phyloP scores from a whole-genome alignment of 2,329 filamentous ascomycete genomes.

The Fusarium piperis region DNA sequence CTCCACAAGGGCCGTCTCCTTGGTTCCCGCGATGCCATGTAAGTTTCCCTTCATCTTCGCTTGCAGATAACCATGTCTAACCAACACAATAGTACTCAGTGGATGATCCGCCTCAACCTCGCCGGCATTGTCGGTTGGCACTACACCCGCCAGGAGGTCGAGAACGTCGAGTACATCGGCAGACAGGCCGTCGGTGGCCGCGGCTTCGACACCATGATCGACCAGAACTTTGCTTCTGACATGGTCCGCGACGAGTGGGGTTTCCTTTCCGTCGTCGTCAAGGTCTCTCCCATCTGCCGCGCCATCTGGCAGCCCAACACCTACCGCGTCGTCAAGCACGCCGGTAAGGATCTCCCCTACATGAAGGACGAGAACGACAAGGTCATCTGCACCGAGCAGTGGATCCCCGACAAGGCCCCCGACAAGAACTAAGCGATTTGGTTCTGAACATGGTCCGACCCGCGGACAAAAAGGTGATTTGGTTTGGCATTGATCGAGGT shows the following conservation, averaged over 20 bases:
- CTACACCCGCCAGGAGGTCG: not conserved
- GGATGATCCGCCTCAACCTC: constrained; percentile 21
- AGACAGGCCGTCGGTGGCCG: not conserved
- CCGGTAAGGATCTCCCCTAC: not conserved
- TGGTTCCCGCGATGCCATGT: constrained; percentile 17
- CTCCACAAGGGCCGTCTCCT: not conserved
- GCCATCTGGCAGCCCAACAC: not conserved
- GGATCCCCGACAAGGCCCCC: not conserved
- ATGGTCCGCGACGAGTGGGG: not conserved
- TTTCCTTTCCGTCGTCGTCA: not conserved
- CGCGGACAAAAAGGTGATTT: not conserved
- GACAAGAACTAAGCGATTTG: not conserved
- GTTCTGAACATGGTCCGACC: not conserved
- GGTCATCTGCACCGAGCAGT: not conserved
- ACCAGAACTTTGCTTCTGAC: not conserved
- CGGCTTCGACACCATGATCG: not conserved
- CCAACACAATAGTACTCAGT: not conserved
- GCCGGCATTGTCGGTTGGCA: constrained; percentile 1
- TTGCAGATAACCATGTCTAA: not conserved
- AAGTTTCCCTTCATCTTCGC: not conserved
- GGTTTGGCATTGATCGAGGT: not conserved
- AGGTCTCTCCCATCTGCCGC: not conserved
- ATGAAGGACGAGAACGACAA: not conserved
- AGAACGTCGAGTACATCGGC: not conserved
- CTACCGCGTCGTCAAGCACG: not conserved